These are phyloP conservation scores for Apiotrichum sp. DNA, from an alignment of 1,284 basidiomycete species.

Conservation along the genomic window DNA sequence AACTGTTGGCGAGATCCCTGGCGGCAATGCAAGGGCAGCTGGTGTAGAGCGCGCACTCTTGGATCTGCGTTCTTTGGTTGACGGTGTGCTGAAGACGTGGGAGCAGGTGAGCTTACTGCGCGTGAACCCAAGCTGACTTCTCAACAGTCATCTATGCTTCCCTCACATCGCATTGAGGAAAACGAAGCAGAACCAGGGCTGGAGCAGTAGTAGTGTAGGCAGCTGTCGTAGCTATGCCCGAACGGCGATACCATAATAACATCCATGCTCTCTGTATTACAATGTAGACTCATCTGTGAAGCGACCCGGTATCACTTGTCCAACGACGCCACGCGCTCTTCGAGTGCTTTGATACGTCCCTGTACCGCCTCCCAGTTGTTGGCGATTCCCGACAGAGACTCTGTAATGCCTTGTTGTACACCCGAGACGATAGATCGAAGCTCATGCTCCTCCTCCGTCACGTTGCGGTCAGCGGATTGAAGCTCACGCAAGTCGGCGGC, in stretches of 20 bases:
- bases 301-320: no score
- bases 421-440: conserved; percentile 62
- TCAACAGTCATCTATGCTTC: neutral
- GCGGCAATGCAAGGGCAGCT: conserved; percentile 2
- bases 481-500: conserved; percentile 55
- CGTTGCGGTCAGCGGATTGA: conserved; percentile 63
- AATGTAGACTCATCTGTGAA: no score
- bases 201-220: no score
- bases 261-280: no score
- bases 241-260: no score
- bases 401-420: conserved; percentile 64
- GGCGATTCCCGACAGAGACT: conserved; percentile 65
- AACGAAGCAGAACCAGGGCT: no score
- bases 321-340: conserved; percentile 42
- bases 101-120: conserved; percentile 25
- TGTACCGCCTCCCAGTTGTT: conserved; percentile 64
- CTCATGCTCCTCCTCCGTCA: conserved; percentile 60
- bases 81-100: conserved; percentile 35
- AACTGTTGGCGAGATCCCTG: conserved; percentile 2
- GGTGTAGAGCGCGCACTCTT: conserved; percentile 34
- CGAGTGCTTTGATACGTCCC: conserved; percentile 53
- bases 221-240: no score
- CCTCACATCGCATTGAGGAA: neutral
- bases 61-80: conserved; percentile 38
- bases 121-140: neutral